phyloP scores from a whole-genome alignment of 1,284 basidiomycete genomes.

The Meira miltonrushii region DNA sequence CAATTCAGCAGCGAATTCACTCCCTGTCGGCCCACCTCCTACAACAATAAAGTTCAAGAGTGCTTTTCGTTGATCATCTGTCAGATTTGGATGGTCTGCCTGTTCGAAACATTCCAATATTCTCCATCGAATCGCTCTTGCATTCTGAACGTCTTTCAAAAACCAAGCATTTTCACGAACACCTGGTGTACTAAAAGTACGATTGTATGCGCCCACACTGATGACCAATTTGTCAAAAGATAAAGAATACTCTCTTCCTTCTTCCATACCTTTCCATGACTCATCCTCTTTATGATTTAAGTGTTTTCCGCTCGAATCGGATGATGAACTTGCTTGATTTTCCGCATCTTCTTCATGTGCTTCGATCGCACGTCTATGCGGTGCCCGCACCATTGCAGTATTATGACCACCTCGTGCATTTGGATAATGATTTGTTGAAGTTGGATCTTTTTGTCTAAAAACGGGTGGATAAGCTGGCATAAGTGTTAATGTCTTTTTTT shows the following conservation, averaged over 20 bases:
- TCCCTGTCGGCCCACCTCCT: conserved; percentile 33
- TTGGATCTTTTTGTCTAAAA: conserved; percentile 59
- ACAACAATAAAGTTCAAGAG: conserved; percentile 31
- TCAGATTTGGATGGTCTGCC: conserved; percentile 64
- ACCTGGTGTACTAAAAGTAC: conserved; percentile 61
- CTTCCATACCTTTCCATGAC: conserved; percentile 13
- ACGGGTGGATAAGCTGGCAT: conserved; percentile 18
- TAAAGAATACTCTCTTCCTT: conserved; percentile 18
- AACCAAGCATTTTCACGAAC: conserved; percentile 49
- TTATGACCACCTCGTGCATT: conserved; percentile 12
- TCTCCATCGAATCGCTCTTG: conserved; percentile 69
- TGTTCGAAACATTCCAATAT: conserved; percentile 76
- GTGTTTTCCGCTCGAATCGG: not conserved
- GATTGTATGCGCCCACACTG: conserved; percentile 73
- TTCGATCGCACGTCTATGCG: conserved; percentile 20
- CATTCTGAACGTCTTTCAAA: conserved; percentile 75
- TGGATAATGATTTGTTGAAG: not conserved
- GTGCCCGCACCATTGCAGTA: conserved; percentile 53
- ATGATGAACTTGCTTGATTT: not conserved
- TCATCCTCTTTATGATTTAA: conserved; percentile 9
- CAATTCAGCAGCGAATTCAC: conserved; percentile 62
- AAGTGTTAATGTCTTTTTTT: conserved; percentile 7
- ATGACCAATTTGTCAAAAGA: conserved; percentile 70
- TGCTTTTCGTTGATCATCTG: conserved; percentile 16
- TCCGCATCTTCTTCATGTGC: conserved; percentile 6